Percentiles rank a stretch among this genome's conserved stretches.
phyloP scores from a whole-genome alignment of 2,329 filamentous ascomycete species.

The Sporothrix protearum region DNA sequence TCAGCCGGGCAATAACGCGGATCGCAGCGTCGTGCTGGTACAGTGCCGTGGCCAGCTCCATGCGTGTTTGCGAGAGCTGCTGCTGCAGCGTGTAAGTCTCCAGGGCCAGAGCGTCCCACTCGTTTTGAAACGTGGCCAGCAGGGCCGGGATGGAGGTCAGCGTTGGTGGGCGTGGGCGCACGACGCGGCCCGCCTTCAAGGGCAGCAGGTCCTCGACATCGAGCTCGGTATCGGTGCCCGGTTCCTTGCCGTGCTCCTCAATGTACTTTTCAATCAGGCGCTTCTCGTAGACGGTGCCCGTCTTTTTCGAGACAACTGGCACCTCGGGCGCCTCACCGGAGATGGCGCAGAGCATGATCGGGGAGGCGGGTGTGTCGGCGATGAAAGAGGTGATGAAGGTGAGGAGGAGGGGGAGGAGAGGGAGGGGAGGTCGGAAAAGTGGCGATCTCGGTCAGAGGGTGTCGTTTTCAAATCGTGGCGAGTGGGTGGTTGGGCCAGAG shows the following conservation, averaged over 20 bases:
- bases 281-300: constrained; percentile 89
- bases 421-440: background rate
- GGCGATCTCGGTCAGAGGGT: too few species aligned
- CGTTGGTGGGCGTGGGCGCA: constrained; percentile 84
- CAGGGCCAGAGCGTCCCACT: constrained; percentile 92
- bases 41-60: constrained; percentile 87
- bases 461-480: background rate
- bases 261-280: constrained; percentile 94
- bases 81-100: constrained; percentile 90
- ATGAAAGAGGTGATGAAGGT: background rate
- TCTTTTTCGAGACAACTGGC: constrained; percentile 88
- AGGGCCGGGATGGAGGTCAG: constrained; percentile 95
- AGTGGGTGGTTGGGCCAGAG: background rate
- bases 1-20: constrained; percentile 84
- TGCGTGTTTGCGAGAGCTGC: constrained; percentile 81
- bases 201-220: constrained; percentile 80
- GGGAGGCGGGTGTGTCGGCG: background rate
- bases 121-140: constrained; percentile 91
- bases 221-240: constrained; percentile 81
- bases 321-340: constrained; percentile 95
- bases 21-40: constrained; percentile 98
- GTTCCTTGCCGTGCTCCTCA: constrained; percentile 83
- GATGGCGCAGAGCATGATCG: constrained; percentile 44
- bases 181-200: constrained; percentile 76
- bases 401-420: background rate